phyloP scores from a whole-genome alignment of 768 basidiomycete species.

The Russula olivacea region DNA sequence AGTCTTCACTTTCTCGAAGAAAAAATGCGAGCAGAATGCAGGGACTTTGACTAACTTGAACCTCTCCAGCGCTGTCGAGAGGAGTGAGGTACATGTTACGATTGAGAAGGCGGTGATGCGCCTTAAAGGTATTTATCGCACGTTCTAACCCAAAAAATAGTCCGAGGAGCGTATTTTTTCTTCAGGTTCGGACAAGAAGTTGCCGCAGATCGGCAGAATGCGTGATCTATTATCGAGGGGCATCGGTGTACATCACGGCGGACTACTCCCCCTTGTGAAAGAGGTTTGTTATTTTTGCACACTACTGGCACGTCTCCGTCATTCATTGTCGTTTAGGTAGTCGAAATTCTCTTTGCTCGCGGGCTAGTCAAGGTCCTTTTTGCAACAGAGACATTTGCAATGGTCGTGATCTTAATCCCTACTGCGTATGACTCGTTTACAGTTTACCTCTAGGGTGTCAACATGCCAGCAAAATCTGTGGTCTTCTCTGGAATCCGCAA shows the following conservation, averaged over 20 bases:
- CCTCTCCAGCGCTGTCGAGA: slow-evolving; percentile 83
- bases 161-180: not conserved
- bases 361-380: slow-evolving; percentile 95
- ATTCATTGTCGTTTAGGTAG: slow-evolving; percentile 51
- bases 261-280: slow-evolving; percentile 92
- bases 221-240: slow-evolving; percentile 84
- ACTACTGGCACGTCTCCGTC: not conserved
- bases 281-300: slow-evolving; percentile 49
- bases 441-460: slow-evolving; percentile 70
- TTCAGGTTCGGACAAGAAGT: slow-evolving; percentile 79
- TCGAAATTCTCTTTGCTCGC: slow-evolving; percentile 92
- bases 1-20: slow-evolving; percentile 96
- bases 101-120: slow-evolving; percentile 88
- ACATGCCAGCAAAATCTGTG: slow-evolving; percentile 97
- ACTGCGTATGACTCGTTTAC: not conserved
- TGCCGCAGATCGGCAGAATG: slow-evolving; percentile 92
- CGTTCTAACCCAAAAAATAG: not conserved
- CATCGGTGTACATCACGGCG: slow-evolving; percentile 97
- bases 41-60: slow-evolving; percentile 82
- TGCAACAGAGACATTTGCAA: slow-evolving; percentile 98
- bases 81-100: slow-evolving; percentile 93
- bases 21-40: slow-evolving; percentile 95
- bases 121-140: slow-evolving; percentile 63
- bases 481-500: slow-evolving; percentile 94
- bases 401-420: slow-evolving; percentile 43